phyloP scores from a whole-genome alignment of 768 basidiomycete species.

The Omphalotus guepiniiformis region DNA sequence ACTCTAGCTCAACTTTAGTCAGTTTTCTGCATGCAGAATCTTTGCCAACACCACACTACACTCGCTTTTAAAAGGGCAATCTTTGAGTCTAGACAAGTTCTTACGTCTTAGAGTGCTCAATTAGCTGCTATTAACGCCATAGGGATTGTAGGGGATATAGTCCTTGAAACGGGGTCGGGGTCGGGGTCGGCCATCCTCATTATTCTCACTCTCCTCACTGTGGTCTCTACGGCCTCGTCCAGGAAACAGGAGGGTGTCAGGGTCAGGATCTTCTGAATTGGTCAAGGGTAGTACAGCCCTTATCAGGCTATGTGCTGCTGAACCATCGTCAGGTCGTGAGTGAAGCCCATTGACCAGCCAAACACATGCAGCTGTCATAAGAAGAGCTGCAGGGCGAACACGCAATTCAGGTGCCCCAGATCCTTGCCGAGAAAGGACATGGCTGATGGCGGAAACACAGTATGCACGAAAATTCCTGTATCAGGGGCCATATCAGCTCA shows the following conservation, averaged over 20 bases:
- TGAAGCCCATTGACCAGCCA: slow-evolving; percentile 16
- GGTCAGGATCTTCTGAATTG: slow-evolving; percentile 10
- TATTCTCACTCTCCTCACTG: too few relatives aligned
- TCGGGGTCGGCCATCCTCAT: too few relatives aligned
- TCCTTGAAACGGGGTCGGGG: too few relatives aligned
- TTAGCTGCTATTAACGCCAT: too few relatives aligned
- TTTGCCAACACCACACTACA: too few relatives aligned
- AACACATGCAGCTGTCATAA: slow-evolving; percentile 11
- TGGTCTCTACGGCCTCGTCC: too few relatives aligned
- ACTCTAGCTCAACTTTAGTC: too few relatives aligned
- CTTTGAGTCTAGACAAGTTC: too few relatives aligned
- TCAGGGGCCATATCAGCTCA: neutral
- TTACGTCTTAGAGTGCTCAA: too few relatives aligned
- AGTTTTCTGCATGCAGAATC: too few relatives aligned
- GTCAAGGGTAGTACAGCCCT: slow-evolving; percentile 15
- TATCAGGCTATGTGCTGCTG: slow-evolving; percentile 14
- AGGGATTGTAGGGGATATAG: too few relatives aligned
- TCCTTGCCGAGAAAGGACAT: slow-evolving; percentile 14
- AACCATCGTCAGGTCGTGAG: slow-evolving; percentile 13
- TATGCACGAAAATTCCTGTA: slow-evolving; percentile 20
- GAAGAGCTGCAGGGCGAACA: slow-evolving; percentile 2
- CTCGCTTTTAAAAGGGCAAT: too few relatives aligned
- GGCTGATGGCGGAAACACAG: slow-evolving; percentile 16
- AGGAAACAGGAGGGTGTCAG: slow-evolving; percentile 1
- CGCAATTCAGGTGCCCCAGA: slow-evolving; percentile 1